A percentile compares a stretch with the other conserved stretches of the same genome.
Conservation (phyloP, 805 yeast species). For the Barnettozyma wickerhamii region DNA sequence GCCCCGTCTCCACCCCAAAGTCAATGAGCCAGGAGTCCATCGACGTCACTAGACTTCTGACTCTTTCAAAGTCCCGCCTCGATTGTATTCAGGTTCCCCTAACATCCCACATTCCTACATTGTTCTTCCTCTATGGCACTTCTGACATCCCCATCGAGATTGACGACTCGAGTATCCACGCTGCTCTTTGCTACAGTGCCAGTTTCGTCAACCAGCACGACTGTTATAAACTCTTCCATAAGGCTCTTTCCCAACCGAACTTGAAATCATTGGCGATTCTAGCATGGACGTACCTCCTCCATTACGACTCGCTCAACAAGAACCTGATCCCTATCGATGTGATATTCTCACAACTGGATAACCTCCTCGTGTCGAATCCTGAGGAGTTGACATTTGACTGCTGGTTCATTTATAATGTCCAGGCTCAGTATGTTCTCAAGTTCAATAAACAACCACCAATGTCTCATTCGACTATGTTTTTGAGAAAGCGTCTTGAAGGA, state of each 20-base stretch:
- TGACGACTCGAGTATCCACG: conserved; percentile 3
- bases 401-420: conserved; percentile 46
- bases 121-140: conserved; percentile 13
- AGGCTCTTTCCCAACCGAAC: conserved; percentile 3
- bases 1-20: background rate
- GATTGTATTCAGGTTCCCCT: conserved; percentile 1
- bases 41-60: conserved; percentile 10
- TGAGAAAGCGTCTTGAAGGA: conserved; percentile 7
- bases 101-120: conserved; percentile 8
- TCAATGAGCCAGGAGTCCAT: conserved; percentile 2
- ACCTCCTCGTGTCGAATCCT: background rate
- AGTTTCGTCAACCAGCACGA: conserved; percentile 8
- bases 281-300: conserved; percentile 9
- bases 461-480: conserved; percentile 25
- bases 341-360: conserved; percentile 10
- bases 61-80: conserved; percentile 6
- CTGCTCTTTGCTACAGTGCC: conserved; percentile 10
- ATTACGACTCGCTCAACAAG: conserved; percentile 6
- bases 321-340: conserved; percentile 13
- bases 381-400: conserved; percentile 20
- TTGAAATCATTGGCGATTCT: conserved; percentile 9
- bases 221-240: conserved; percentile 9
- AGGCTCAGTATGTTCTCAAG: conserved; percentile 39
- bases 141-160: conserved; percentile 9
- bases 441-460: conserved; percentile 39